phyloP scores from a whole-genome alignment of 2,329 filamentous ascomycete genomes.

The Fusarium sterilihyphosum region DNA sequence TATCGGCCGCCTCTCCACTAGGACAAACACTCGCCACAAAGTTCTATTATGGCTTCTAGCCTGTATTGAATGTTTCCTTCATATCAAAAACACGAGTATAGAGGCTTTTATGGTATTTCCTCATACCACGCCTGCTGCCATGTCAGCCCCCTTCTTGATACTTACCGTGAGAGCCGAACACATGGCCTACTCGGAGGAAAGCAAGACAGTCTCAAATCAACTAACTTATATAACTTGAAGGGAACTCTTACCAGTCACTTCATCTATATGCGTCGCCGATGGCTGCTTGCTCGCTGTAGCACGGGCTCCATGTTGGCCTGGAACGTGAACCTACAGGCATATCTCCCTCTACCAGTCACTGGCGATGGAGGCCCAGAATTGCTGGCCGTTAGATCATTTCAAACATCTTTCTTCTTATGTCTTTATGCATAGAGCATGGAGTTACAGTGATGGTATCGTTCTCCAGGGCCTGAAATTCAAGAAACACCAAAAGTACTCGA shows the following conservation, averaged over 20 bases:
- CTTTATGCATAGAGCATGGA: slow-evolving; percentile 1
- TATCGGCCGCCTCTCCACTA: background rate
- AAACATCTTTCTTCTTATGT: background rate
- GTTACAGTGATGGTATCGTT: slow-evolving; percentile 13
- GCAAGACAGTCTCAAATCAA: background rate
- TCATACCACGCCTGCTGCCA: background rate
- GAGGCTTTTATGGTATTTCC: background rate
- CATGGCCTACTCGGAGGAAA: background rate
- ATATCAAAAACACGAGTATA: background rate
- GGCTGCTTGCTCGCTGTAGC: background rate
- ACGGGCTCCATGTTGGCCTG: background rate
- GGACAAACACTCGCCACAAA: background rate
- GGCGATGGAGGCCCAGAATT: background rate
- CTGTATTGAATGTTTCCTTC: background rate
- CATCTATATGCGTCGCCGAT: background rate
- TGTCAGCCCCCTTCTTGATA: background rate
- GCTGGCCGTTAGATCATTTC: background rate
- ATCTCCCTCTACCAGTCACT: background rate
- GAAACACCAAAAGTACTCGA: background rate
- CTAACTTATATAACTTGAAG: background rate
- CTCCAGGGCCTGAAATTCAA: slow-evolving; percentile 9
- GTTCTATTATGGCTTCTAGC: background rate
- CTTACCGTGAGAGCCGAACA: background rate
- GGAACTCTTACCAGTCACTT: background rate
- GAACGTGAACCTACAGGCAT: slow-evolving; percentile 7